Evolutionary conservation across 1,284 basidiomycete genomes (phyloP).

Genomic region (Heterobasidion irregulare): DNA sequence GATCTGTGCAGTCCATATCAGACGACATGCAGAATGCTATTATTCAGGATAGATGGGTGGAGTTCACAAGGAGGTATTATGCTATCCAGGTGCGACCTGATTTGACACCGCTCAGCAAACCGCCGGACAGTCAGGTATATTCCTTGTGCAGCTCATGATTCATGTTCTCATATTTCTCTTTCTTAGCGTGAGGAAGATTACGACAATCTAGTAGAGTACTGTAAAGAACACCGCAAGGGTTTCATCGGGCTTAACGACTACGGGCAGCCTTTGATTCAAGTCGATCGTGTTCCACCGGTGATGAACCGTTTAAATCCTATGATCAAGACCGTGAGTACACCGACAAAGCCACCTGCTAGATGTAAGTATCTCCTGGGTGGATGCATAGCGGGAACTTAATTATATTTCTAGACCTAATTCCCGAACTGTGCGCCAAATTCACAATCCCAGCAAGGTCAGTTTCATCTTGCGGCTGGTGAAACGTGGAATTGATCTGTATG

Average conservation of each 20-base stretch:
- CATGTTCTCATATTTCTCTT: slow-evolving; percentile 1
- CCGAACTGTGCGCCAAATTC: slow-evolving; percentile 43
- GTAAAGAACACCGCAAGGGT: slow-evolving; percentile 46
- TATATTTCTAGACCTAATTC: background rate
- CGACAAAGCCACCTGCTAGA: slow-evolving; percentile 39
- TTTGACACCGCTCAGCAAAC: slow-evolving; percentile 63
- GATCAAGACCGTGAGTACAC: slow-evolving; percentile 28
- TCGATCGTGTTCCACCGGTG: slow-evolving; percentile 38
- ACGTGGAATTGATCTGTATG: slow-evolving; percentile 8
- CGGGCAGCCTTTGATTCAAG: slow-evolving; percentile 66
- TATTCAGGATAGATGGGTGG: slow-evolving; percentile 67
- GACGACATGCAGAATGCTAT: slow-evolving; percentile 50
- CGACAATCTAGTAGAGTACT: slow-evolving; percentile 54
- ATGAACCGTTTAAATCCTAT: slow-evolving; percentile 46
- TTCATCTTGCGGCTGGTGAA: background rate
- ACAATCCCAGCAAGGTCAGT: slow-evolving; percentile 65
- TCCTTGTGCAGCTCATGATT: background rate
- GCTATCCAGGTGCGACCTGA: slow-evolving; percentile 50
- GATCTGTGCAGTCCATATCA: slow-evolving; percentile 30
- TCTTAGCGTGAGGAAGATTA: slow-evolving; percentile 51
- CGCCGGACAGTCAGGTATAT: slow-evolving; percentile 54
- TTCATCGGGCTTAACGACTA: slow-evolving; percentile 55
- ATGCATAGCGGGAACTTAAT: background rate
- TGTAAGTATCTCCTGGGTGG: slow-evolving; percentile 26
- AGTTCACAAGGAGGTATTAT: slow-evolving; percentile 65